A percentile compares a stretch with the other conserved stretches of the same genome.
phyloP scores from a whole-genome alignment of 208 protist species.

The Novymonas esmeraldas region DNA sequence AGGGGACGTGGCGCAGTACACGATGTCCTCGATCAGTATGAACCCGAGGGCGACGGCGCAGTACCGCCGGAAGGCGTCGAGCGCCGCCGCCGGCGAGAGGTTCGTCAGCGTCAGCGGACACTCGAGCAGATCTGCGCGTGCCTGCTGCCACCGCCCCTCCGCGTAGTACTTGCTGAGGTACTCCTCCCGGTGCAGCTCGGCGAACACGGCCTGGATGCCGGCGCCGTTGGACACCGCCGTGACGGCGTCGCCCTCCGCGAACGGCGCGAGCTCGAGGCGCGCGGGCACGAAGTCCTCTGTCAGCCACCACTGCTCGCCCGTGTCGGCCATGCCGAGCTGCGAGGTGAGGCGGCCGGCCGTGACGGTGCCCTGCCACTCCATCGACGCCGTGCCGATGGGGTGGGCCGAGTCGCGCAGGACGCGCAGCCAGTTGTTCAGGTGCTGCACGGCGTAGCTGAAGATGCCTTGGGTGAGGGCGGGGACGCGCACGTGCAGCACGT shows the following conservation, averaged over 20 bases:
- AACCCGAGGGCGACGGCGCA: conserved; percentile 79
- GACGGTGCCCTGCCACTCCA: conserved; percentile 69
- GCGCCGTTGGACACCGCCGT: conserved; percentile 68
- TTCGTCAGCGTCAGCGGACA: conserved; percentile 35
- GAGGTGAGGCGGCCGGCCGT: conserved; percentile 50
- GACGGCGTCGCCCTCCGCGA: conserved; percentile 54
- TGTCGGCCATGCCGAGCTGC: conserved; percentile 44
- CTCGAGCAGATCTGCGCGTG: conserved; percentile 64
- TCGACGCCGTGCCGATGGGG: conserved; percentile 63
- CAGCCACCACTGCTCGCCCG: conserved; percentile 74
- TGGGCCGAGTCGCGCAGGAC: conserved; percentile 67
- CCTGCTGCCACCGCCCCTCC: conserved; percentile 76
- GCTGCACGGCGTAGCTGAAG: conserved; percentile 73
- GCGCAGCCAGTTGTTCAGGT: conserved; percentile 84
- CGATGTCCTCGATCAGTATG: conserved; percentile 86
- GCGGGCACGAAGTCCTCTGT: conserved; percentile 57
- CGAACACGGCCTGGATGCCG: conserved; percentile 78
- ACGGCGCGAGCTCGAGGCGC: conserved; percentile 51
- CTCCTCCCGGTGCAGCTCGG: conserved; percentile 76
- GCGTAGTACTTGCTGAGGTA: conserved; percentile 77
- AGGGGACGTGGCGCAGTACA: conserved; percentile 77
- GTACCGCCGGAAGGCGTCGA: conserved; percentile 58
- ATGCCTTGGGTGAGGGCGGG: conserved; percentile 66
- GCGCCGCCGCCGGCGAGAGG: conserved; percentile 36
- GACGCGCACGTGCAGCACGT: conserved; percentile 82